Percentiles rank a stretch among this genome's conserved stretches.
Conservation (phyloP, 2,329 filamentous ascomycete species). For the Pyrenochaeta sp. region DNA sequence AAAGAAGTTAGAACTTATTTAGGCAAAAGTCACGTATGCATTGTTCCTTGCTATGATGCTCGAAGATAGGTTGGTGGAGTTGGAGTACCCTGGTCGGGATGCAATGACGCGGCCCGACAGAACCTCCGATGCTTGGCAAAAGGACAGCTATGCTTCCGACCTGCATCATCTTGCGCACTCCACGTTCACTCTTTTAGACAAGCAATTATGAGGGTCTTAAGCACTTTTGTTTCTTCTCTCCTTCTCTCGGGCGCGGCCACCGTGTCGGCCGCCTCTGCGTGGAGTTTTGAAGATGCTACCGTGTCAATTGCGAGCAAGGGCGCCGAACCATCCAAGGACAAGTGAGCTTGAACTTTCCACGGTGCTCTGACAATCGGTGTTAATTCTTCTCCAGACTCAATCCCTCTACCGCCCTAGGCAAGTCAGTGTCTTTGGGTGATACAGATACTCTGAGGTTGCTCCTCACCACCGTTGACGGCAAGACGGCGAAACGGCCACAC, state of each 20-base stretch:
- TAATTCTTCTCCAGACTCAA: constrained; percentile 44
- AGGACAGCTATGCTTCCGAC: constrained; percentile 22
- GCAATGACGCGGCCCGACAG: constrained; percentile 11
- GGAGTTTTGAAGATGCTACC: constrained; percentile 77
- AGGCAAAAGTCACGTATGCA: no score
- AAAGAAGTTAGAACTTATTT: no score
- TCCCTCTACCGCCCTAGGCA: constrained; percentile 65
- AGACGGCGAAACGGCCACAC: constrained; percentile 83
- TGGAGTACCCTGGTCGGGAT: no score
- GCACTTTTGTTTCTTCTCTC: constrained; percentile 52
- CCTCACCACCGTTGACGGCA: constrained; percentile 81
- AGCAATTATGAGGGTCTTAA: constrained; percentile 52
- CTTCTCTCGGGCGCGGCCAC: constrained; percentile 50
- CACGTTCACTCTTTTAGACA: constrained; percentile 33
- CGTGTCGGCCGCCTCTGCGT: constrained; percentile 63
- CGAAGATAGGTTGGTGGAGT: no score
- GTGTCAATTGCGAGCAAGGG: constrained; percentile 70
- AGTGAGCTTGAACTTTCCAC: constrained; percentile 57
- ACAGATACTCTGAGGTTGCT: constrained; percentile 81
- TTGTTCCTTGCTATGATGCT: no score
- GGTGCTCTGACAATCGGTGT: constrained; percentile 2
- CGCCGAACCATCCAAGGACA: constrained; percentile 66
- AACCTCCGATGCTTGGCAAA: constrained; percentile 25
- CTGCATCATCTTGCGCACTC: constrained; percentile 30
- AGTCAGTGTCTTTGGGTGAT: constrained; percentile 69